Conservation (phyloP, 768 basidiomycete species). For the Lyophyllum shimeji region DNA sequence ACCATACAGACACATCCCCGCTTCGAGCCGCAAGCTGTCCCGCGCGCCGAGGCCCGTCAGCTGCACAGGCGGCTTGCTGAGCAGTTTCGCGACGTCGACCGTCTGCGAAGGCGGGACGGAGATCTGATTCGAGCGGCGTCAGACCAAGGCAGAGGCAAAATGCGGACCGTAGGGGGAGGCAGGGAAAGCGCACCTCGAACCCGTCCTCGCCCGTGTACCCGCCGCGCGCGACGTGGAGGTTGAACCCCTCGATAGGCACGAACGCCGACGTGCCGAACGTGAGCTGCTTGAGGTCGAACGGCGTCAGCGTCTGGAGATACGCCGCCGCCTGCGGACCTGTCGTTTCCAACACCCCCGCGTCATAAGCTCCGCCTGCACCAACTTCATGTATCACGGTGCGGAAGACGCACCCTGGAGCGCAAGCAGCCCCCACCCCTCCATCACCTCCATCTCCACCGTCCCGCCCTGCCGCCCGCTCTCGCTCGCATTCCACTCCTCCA, state of each 20-base stretch:
- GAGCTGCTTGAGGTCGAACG: constrained; percentile 69
- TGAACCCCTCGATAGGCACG: constrained; percentile 73
- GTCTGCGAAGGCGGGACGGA: constrained; percentile 84
- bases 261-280: constrained; percentile 87
- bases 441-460: constrained; percentile 74
- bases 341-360: neutral
- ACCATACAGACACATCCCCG: constrained; percentile 96
- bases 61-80: constrained; percentile 66
- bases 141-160: too few species aligned
- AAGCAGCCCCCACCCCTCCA: constrained; percentile 85
- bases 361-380: too few species aligned
- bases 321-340: constrained; percentile 80
- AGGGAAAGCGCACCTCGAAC: constrained; percentile 75
- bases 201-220: constrained; percentile 99
- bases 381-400: too few species aligned
- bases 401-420: constrained; percentile 79
- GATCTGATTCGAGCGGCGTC: too few species aligned
- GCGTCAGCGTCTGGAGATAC: constrained; percentile 75
- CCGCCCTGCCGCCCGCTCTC: constrained; percentile 49
- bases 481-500: constrained; percentile 77
- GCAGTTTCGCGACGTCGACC: constrained; percentile 66
- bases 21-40: constrained; percentile 92
- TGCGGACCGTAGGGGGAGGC: too few species aligned
- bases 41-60: constrained; percentile 90
- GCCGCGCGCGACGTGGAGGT: constrained; percentile 86